Evolutionary conservation across 495 filamentous ascomycete species (phyloP).

Genomic region (Apiosordaria backusii): DNA sequence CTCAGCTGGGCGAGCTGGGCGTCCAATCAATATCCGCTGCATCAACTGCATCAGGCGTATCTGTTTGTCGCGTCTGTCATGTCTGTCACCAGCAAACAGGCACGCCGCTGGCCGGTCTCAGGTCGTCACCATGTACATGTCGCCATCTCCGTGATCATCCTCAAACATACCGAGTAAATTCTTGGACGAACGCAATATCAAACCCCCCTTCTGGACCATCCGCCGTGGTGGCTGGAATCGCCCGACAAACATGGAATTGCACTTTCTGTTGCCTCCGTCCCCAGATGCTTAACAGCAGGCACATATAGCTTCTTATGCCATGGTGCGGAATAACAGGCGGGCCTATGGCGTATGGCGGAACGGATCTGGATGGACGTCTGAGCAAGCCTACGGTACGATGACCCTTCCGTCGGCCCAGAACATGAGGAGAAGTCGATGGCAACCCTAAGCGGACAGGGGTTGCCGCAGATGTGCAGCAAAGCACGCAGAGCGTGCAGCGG

Average conservation of each 20-base stretch:
- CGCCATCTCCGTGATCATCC: background rate
- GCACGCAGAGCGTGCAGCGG: conserved; percentile 3
- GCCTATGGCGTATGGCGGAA: conserved; percentile 20
- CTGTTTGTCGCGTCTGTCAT: background rate
- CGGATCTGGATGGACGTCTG: conserved; percentile 24
- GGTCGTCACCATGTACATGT: background rate
- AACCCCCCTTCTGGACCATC: conserved; percentile 12
- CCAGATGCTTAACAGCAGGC: conserved; percentile 24
- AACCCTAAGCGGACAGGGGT: conserved; percentile 28
- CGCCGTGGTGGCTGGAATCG: conserved; percentile 19
- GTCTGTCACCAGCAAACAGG: background rate
- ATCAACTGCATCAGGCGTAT: background rate
- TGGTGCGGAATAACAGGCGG: conserved; percentile 18
- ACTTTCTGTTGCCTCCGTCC: conserved; percentile 20
- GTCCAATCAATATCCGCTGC: background rate
- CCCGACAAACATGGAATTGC: conserved; percentile 25
- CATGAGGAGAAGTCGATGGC: conserved; percentile 13
- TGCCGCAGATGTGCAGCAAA: conserved; percentile 13
- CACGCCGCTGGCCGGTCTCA: background rate
- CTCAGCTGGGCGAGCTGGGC: conserved; percentile 7
- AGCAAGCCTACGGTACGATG: conserved; percentile 11
- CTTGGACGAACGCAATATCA: conserved; percentile 25
- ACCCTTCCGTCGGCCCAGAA: background rate
- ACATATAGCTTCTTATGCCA: conserved; percentile 23
- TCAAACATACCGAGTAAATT: background rate